Evolutionary conservation across 2,329 filamentous ascomycete species (phyloP).

Genomic region (Ceratocystis ficicola): DNA sequence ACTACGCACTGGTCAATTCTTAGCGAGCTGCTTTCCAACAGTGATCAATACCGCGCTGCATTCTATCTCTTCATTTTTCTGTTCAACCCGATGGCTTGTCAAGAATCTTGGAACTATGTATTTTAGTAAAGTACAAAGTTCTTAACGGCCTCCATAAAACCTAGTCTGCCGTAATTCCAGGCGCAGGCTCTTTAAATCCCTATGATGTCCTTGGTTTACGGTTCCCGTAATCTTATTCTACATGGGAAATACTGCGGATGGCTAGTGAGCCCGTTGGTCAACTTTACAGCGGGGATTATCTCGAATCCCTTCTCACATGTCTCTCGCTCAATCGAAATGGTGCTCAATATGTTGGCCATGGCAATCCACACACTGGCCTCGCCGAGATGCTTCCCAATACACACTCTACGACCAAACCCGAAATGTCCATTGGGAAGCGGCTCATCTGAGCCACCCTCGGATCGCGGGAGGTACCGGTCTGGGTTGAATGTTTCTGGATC

Average conservation of each 20-base stretch:
- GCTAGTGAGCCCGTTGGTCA: slow-evolving; percentile 27
- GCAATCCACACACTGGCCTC: slow-evolving; percentile 35
- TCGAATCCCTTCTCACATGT: slow-evolving; percentile 30
- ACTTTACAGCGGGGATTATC: slow-evolving; percentile 27
- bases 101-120: too few relatives aligned
- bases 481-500: slow-evolving; percentile 37
- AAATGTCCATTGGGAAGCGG: slow-evolving; percentile 38
- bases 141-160: too few relatives aligned
- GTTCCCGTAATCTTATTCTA: slow-evolving; percentile 23
- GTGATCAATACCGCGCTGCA: too few relatives aligned
- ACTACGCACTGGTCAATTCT: too few relatives aligned
- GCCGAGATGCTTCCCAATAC: slow-evolving; percentile 40
- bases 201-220: background rate
- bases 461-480: slow-evolving; percentile 32
- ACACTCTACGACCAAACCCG: slow-evolving; percentile 42
- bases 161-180: too few relatives aligned
- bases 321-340: slow-evolving; percentile 24
- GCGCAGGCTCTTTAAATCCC: background rate
- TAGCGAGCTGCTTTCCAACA: too few relatives aligned
- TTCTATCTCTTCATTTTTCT: too few relatives aligned
- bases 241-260: slow-evolving; percentile 27
- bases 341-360: slow-evolving; percentile 32
- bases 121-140: too few relatives aligned
- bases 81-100: too few relatives aligned
- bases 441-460: slow-evolving; percentile 34